These are phyloP conservation scores for Aphanomyces invadans DNA, from an alignment of 352 stramenopile species.

Conservation along the genomic window DNA sequence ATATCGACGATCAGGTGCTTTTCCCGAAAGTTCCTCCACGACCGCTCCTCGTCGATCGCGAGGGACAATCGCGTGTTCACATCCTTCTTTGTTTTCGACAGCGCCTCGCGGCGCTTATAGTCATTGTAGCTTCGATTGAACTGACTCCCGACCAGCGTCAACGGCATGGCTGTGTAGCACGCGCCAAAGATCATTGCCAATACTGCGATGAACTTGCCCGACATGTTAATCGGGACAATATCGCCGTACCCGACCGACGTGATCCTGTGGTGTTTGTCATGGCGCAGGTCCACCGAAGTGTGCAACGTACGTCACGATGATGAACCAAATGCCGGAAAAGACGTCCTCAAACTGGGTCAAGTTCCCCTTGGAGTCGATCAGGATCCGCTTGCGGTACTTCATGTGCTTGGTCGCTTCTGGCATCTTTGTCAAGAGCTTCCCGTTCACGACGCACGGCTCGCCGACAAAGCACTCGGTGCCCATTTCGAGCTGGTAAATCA, in stretches of 20 bases:
- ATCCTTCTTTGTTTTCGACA: conserved; percentile 61
- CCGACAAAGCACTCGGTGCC: conserved; percentile 72
- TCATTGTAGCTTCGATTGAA: conserved; percentile 79
- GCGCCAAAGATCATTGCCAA: conserved; percentile 75
- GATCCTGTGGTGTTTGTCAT: conserved; percentile 26
- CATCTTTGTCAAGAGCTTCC: conserved; percentile 46
- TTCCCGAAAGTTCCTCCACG: conserved; percentile 44
- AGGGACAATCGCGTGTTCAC: conserved; percentile 58
- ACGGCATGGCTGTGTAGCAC: conserved; percentile 73
- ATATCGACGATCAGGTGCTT: conserved; percentile 46
- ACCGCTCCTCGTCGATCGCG: conserved; percentile 32
- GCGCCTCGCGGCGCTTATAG: conserved; percentile 61
- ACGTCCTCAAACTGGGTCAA: conserved; percentile 71
- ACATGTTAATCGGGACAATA: conserved; percentile 58
- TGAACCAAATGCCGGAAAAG: conserved; percentile 78
- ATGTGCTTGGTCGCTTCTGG: conserved; percentile 45
- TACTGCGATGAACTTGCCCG: conserved; percentile 60
- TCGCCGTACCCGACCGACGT: conserved; percentile 67
- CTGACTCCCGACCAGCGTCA: conserved; percentile 69
- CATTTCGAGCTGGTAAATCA: conserved; percentile 76
- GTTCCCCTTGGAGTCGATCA: conserved; percentile 59
- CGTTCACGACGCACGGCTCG: conserved; percentile 45
- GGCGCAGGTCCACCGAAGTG: not conserved
- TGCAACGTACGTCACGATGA: conserved; percentile 55
- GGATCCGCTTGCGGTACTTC: conserved; percentile 50